Conservation (phyloP, 2,329 filamentous ascomycete species). For the Plectosphaerella cucumerina region DNA sequence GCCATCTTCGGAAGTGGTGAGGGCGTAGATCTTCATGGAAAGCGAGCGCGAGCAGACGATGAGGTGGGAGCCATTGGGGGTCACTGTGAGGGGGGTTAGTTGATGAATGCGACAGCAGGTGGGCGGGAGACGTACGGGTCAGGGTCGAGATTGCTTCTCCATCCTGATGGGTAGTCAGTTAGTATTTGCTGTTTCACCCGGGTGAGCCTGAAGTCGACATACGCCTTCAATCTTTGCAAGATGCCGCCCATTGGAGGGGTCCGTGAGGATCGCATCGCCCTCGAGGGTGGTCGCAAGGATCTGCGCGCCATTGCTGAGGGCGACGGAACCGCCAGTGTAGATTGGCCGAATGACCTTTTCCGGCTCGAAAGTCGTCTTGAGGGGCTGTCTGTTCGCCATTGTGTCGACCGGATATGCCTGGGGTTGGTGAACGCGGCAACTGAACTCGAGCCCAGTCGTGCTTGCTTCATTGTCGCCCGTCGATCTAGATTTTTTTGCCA, state of each 20-base stretch:
- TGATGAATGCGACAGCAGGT: neutral
- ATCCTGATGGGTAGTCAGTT: conserved; percentile 48
- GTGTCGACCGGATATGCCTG: conserved; percentile 10
- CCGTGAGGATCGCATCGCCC: conserved; percentile 85
- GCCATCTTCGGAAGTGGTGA: conserved; percentile 56
- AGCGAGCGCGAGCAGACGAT: conserved; percentile 92
- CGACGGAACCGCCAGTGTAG: conserved; percentile 85
- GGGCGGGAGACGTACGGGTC: conserved; percentile 3
- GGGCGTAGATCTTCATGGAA: conserved; percentile 85
- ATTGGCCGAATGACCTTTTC: conserved; percentile 83
- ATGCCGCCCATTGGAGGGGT: conserved; percentile 77
- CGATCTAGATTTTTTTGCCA: no score
- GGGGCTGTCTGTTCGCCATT: conserved; percentile 59
- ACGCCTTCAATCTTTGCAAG: conserved; percentile 86
- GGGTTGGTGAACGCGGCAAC: no score
- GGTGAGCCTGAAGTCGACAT: conserved; percentile 20
- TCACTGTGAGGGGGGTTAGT: conserved; percentile 51
- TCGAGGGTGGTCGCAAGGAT: conserved; percentile 86
- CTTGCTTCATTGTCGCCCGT: conserved; percentile 1
- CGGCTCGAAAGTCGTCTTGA: conserved; percentile 87
- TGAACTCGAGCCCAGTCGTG: conserved; percentile 2
- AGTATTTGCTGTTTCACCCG: conserved; percentile 10
- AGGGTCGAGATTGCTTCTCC: conserved; percentile 72
- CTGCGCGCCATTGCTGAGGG: conserved; percentile 74
- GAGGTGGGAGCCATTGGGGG: conserved; percentile 81